Evolutionary conservation across 2,329 filamentous ascomycete species (phyloP).

Genomic region (Neonectria sp.): DNA sequence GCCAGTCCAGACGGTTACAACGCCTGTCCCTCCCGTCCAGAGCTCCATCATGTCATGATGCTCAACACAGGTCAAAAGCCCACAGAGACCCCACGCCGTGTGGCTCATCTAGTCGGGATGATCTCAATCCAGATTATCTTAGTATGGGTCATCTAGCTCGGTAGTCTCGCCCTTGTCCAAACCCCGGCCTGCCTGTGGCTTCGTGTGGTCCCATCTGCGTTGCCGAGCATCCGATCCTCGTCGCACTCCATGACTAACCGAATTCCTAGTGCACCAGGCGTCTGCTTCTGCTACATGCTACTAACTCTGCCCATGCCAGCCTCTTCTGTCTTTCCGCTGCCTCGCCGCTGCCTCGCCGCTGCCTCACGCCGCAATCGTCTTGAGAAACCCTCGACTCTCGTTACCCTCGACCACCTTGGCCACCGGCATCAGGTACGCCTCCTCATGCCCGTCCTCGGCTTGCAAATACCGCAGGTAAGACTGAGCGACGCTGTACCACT

Average conservation of each 20-base stretch:
- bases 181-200: slow-evolving; percentile 24
- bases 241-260: slow-evolving; percentile 33
- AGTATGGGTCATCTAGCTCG: slow-evolving; percentile 33
- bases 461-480: slow-evolving; percentile 65
- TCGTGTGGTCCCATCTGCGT: slow-evolving; percentile 30
- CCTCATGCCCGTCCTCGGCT: slow-evolving; percentile 47
- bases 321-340: background rate
- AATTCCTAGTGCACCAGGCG: background rate
- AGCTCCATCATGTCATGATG: slow-evolving; percentile 2
- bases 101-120: slow-evolving; percentile 31
- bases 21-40: no score
- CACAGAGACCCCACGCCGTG: slow-evolving; percentile 29
- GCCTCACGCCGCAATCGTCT: slow-evolving; percentile 55
- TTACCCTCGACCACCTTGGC: slow-evolving; percentile 71
- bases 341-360: background rate
- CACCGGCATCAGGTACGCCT: slow-evolving; percentile 64
- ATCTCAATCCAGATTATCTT: slow-evolving; percentile 36
- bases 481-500: slow-evolving; percentile 74
- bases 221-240: slow-evolving; percentile 36
- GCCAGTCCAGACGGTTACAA: background rate
- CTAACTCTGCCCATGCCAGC: background rate
- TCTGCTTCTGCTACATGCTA: background rate
- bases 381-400: slow-evolving; percentile 68
- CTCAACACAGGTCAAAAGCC: background rate
- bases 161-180: slow-evolving; percentile 27